phyloP scores from a whole-genome alignment of 2,329 filamentous ascomycete species.

The Colletotrichum cordylinicola region DNA sequence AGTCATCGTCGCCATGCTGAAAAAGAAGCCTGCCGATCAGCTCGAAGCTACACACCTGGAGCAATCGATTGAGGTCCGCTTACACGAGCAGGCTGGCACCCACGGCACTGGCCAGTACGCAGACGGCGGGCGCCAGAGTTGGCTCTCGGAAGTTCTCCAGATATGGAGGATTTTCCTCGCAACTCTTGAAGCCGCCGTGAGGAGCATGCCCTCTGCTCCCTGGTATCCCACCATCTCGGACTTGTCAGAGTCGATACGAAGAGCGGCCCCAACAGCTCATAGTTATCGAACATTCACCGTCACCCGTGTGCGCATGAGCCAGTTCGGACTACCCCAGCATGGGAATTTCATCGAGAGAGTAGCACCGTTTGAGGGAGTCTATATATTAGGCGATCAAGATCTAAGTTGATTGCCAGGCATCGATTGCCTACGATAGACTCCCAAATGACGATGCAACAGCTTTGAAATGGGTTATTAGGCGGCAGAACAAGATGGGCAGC shows the following conservation, averaged over 20 bases:
- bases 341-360: neutral
- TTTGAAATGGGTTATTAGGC: neutral
- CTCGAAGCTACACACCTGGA: neutral
- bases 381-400: neutral
- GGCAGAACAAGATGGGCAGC: neutral
- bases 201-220: neutral
- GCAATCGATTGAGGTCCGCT: neutral
- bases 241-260: neutral
- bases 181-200: neutral
- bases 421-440: neutral
- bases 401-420: neutral
- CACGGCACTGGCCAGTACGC: neutral
- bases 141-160: neutral
- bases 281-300: neutral
- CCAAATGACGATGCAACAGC: neutral
- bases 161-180: neutral
- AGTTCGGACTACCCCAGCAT: neutral
- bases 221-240: neutral
- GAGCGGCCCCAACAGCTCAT: neutral
- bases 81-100: neutral
- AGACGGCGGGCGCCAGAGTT: neutral
- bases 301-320: neutral
- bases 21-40: neutral
- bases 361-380: neutral
- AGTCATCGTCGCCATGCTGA: neutral